Percentiles rank a stretch among this genome's conserved stretches.
phyloP scores from a whole-genome alignment of 108 stramenopile species.

The Seminavis robusta region DNA sequence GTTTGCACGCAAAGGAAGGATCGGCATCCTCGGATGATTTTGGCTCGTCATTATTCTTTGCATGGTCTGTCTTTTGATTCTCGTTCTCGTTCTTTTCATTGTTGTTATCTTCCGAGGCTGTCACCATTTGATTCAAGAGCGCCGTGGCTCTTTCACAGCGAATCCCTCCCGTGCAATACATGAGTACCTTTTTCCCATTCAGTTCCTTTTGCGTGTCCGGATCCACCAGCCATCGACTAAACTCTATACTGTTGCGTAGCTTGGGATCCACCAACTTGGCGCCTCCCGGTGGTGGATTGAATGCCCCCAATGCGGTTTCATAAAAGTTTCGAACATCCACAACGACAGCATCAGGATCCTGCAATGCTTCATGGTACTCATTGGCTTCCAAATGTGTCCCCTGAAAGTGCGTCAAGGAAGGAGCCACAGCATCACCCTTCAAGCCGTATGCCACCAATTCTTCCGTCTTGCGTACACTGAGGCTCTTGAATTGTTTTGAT shows the following conservation, averaged over 20 bases:
- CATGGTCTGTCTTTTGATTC: not conserved
- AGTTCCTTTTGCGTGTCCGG: conserved; percentile 58
- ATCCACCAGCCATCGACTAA: conserved; percentile 67
- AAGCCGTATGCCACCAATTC: conserved; percentile 82
- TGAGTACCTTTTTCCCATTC: conserved; percentile 67
- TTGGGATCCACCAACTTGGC: conserved; percentile 71
- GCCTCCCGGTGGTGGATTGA: conserved; percentile 58
- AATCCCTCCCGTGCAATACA: conserved; percentile 75
- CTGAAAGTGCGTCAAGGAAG: conserved; percentile 43
- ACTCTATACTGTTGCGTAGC: conserved; percentile 69
- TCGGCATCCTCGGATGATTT: no score
- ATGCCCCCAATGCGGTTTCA: conserved; percentile 65
- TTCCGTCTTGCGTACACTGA: conserved; percentile 51
- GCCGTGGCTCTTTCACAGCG: conserved; percentile 80
- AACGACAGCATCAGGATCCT: conserved; percentile 66
- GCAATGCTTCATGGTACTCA: conserved; percentile 72
- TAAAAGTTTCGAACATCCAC: conserved; percentile 84
- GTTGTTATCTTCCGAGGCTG: conserved; percentile 14
- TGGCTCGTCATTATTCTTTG: not conserved
- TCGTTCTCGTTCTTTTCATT: not conserved
- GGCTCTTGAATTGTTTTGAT: conserved; percentile 48
- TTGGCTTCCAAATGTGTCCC: conserved; percentile 70
- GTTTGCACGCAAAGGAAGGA: conserved; percentile 27
- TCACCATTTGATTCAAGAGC: conserved; percentile 66
- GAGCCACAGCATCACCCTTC: conserved; percentile 49